These are phyloP conservation scores for Melanogaster broomeanus DNA, from an alignment of 768 basidiomycete genomes.

Conservation along the genomic window DNA sequence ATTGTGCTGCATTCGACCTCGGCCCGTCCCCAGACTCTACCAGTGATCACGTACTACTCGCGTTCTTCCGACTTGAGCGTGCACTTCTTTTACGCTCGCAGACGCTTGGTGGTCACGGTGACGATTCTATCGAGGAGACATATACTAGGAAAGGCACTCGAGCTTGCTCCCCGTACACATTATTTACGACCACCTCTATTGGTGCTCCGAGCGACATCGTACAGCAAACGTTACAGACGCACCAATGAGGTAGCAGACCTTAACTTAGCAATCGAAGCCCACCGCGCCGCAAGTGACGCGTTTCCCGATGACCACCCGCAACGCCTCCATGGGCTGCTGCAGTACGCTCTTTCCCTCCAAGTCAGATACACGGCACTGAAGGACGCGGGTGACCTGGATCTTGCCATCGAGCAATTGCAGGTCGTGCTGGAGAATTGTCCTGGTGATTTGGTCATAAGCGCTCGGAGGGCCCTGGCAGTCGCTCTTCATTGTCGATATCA, in stretches of 20 bases:
- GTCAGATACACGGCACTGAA: constrained; percentile 10
- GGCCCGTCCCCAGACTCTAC: constrained; percentile 5
- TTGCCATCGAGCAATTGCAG: constrained; percentile 14
- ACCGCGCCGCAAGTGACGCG: constrained; percentile 4
- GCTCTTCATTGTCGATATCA: constrained; percentile 12
- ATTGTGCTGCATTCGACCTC: constrained; percentile 18
- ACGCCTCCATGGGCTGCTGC: constrained; percentile 7
- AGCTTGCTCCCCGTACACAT: constrained; percentile 5
- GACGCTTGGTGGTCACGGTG: background rate
- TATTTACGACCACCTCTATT: constrained; percentile 9
- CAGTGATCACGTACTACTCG: constrained; percentile 1
- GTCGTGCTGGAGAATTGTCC: constrained; percentile 6
- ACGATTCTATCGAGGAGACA: background rate
- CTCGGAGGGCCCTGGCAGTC: constrained; percentile 3
- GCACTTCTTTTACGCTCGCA: background rate
- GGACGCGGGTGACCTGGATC: constrained; percentile 18
- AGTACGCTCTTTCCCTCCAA: constrained; percentile 21
- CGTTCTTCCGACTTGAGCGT: constrained; percentile 13
- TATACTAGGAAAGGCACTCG: constrained; percentile 12
- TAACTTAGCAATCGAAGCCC: constrained; percentile 8
- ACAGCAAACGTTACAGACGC: constrained; percentile 9
- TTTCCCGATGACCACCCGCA: constrained; percentile 11
- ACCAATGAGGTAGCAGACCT: constrained; percentile 14
- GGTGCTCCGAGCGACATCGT: constrained; percentile 10
- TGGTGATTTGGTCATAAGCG: constrained; percentile 1